These are phyloP conservation scores for Casuarina cunninghamiana DNA, from an alignment of 306 rosid species.

Conservation along the genomic window DNA sequence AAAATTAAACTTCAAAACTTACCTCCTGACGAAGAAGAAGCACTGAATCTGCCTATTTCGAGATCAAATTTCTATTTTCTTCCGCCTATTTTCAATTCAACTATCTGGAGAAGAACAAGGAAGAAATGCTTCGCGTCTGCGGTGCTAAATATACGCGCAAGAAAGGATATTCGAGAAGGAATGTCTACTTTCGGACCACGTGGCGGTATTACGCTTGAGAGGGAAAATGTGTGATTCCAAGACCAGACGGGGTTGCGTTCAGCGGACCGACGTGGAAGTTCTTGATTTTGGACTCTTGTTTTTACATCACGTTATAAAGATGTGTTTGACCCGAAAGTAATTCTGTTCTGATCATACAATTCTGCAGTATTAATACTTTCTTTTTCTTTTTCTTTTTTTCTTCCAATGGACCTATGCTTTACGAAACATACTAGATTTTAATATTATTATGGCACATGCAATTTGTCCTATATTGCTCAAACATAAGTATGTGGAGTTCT, in stretches of 20 bases:
- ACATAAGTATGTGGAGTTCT: too few relatives aligned
- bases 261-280: background rate
- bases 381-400: too few relatives aligned
- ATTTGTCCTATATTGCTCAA: too few relatives aligned
- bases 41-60: background rate
- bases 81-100: background rate
- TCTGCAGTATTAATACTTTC: too few relatives aligned
- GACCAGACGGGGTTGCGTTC: too few relatives aligned
- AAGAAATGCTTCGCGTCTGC: background rate
- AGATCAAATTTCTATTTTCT: background rate
- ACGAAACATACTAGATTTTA: too few relatives aligned
- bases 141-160: background rate
- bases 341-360: too few relatives aligned
- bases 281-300: background rate
- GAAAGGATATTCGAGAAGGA: background rate
- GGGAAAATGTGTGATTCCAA: too few relatives aligned
- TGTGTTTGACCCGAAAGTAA: background rate
- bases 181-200: background rate
- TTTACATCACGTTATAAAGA: background rate
- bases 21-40: background rate
- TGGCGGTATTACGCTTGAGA: constrained; percentile 1
- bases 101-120: background rate
- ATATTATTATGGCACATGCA: too few relatives aligned
- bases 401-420: too few relatives aligned
- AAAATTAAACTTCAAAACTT: background rate